Percentiles rank a stretch among this genome's conserved stretches.
phyloP scores from a whole-genome alignment of 495 filamentous ascomycete species.

The Trichoderma reesei region DNA sequence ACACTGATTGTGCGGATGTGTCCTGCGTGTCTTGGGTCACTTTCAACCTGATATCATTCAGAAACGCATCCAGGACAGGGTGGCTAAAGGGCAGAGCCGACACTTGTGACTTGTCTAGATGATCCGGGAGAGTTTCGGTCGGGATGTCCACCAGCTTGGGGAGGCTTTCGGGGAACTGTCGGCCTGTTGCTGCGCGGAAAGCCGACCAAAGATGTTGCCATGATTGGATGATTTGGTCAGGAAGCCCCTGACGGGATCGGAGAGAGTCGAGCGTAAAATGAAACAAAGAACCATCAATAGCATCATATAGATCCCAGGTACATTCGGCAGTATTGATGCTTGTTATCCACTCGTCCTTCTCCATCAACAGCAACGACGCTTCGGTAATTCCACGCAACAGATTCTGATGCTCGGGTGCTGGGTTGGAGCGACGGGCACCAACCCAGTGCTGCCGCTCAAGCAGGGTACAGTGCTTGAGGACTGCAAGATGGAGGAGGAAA shows the following conservation, averaged over 20 bases:
- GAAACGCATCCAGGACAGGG: conserved; percentile 46
- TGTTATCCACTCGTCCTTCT: conserved; percentile 8
- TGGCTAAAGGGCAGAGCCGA: conserved; percentile 43
- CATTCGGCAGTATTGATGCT: conserved; percentile 1
- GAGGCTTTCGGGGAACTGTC: not conserved
- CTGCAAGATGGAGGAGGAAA: conserved; percentile 25
- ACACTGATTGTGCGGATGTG: conserved; percentile 25
- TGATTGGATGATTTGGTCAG: conserved; percentile 12
- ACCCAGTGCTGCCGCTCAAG: conserved; percentile 16
- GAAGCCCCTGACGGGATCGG: conserved; percentile 13
- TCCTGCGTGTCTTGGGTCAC: conserved; percentile 20
- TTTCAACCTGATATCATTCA: conserved; percentile 41
- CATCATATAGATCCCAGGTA: conserved; percentile 46
- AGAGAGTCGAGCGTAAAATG: conserved; percentile 11
- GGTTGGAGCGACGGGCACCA: not conserved
- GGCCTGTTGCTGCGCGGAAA: not conserved
- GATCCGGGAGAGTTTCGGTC: not conserved
- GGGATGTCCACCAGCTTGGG: not conserved
- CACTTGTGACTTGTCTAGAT: too few relatives aligned
- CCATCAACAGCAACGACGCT: conserved; percentile 10
- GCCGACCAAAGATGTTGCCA: conserved; percentile 15
- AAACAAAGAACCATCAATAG: conserved; percentile 58
- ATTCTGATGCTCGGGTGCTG: not conserved
- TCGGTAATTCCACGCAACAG: conserved; percentile 18
- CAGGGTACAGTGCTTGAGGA: conserved; percentile 23